Conservation (phyloP, 768 basidiomycete genomes). For the Hirschioporus abietinus region DNA sequence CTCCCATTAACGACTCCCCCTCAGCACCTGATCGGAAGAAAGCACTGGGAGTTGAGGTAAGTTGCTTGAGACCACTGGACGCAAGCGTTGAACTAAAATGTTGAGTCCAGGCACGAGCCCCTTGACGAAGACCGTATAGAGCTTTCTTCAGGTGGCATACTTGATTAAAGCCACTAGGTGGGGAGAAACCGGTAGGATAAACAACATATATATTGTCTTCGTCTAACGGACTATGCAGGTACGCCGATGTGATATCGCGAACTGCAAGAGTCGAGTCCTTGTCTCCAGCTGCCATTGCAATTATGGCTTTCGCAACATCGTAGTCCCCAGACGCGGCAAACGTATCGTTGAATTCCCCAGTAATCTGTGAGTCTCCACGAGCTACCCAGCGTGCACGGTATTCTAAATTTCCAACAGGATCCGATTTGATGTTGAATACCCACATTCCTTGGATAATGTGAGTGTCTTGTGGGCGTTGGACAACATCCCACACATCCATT, state of each 20-base stretch:
- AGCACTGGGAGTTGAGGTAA: neutral
- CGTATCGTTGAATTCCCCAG: slow-evolving; percentile 10
- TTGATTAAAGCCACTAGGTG: neutral
- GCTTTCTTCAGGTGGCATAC: neutral
- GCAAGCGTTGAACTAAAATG: neutral
- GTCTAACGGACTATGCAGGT: slow-evolving; percentile 11
- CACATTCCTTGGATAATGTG: slow-evolving; percentile 18
- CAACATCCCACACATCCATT: slow-evolving; percentile 20
- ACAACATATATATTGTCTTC: slow-evolving; percentile 7
- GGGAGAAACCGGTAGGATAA: slow-evolving; percentile 8
- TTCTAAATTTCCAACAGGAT: slow-evolving; percentile 15
- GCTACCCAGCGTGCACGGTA: slow-evolving; percentile 25
- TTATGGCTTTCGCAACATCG: neutral
- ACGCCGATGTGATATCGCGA: slow-evolving; percentile 13
- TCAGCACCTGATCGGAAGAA: neutral
- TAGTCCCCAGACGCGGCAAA: neutral
- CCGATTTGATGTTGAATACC: slow-evolving; percentile 22
- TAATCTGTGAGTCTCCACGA: slow-evolving; percentile 22
- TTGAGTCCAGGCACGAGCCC: neutral
- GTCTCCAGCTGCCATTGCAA: neutral
- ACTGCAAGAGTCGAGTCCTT: neutral
- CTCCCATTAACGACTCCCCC: neutral
- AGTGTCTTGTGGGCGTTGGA: slow-evolving; percentile 13
- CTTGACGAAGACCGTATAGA: neutral
- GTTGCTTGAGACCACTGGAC: neutral